Base-by-base conservation (phyloP, 129 eudicot genomes). In the Ambrosia trifida region DNA sequence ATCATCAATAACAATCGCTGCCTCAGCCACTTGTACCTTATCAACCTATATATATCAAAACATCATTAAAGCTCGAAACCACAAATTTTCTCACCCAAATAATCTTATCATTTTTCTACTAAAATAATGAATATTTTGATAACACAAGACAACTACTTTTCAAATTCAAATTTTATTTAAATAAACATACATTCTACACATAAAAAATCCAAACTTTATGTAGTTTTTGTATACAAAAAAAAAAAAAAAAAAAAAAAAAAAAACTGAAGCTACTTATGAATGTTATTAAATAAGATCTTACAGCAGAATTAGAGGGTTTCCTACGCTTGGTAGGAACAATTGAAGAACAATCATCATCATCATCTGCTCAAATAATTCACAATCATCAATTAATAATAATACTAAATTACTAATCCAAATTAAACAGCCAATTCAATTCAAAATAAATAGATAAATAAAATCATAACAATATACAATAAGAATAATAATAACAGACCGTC, bases 341-440 rank as follows among this genome's bases (percentile, higher is more conserved):
- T 4, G 87, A 75, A 11, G 83, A 75, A 24, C 66, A 79, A 61
- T 84, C 89, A 14, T 71, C 75, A 54, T 71, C 76, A 72, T 72
- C 56, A 82, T 87, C 95, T 78, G 57, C 17, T 8, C 17, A 77
- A 77, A 57, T 66, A 16, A 70, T 28, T 54, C 31, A 38, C 19
- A 69, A 69, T 17, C 17, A 35, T 69, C 58, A 60, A 31, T 35
- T 63, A 49, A 12, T 49, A 58, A 56, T 14, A 24, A 1, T n/a
- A n/a, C n/a, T n/a, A n/a, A n/a, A n/a, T n/a, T n/a, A n/a, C n/a
- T 24, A 66, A 66, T 11, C 56, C 58, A 63, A 7, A 47, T 61
- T 53, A 60, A 76, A 76, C 63, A 20, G 1, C 28, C 28, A 24
- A 24, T 24, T 24, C 14, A 45, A 28, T 33, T 8, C 51, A 44